Conservation (phyloP, 257 asterid species). For the Solanum tacnaense region DNA sequence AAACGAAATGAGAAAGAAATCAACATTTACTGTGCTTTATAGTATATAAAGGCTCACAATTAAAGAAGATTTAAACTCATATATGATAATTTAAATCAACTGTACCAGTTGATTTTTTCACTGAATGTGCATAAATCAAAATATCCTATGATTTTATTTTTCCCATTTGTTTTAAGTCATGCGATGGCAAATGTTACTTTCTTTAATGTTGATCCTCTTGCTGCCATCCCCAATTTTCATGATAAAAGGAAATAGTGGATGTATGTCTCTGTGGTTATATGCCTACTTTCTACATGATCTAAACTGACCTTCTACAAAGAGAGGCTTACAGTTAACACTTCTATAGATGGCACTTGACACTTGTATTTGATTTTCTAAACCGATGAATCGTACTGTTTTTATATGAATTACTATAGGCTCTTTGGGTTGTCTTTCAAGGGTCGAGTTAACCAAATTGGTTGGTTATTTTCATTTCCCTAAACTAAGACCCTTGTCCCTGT, state of each 20-base stretch:
- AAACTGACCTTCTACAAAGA: not conserved
- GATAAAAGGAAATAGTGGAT: not conserved
- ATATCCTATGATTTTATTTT: not conserved
- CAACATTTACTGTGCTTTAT: not conserved
- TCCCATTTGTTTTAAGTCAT: not conserved
- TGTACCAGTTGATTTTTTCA: not conserved
- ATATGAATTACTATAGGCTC: not conserved
- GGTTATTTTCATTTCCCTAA: not conserved
- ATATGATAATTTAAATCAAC: not conserved
- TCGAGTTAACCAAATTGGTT: not conserved
- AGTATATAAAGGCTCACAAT: not conserved
- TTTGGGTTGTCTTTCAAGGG: not conserved
- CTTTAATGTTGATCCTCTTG: not conserved
- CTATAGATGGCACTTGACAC: not conserved
- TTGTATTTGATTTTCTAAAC: not conserved
- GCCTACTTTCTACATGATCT: not conserved
- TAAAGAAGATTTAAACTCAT: not conserved
- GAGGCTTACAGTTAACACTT: not conserved
- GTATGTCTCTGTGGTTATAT: not conserved
- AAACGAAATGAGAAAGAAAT: not conserved
- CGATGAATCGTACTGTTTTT: not conserved
- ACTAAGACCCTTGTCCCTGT: not conserved
- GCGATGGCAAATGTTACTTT: not conserved
- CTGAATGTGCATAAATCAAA: not conserved
- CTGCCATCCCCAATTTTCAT: not conserved